Evolutionary conservation across 306 rosid species (phyloP).

Genomic region (Citrullus mucosospermus): DNA sequence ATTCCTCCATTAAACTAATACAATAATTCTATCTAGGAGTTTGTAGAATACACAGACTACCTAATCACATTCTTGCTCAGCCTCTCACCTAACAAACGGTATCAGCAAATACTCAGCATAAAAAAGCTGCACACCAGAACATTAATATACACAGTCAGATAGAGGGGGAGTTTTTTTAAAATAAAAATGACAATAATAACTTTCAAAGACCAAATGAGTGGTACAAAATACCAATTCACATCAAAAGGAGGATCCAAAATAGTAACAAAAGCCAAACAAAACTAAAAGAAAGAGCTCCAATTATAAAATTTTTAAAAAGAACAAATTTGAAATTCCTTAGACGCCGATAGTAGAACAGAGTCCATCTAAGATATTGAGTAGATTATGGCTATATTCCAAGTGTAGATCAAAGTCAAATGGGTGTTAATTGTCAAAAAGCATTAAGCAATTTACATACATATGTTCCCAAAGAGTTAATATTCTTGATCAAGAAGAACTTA

Average conservation of each 20-base stretch:
- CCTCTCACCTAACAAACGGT: slow-evolving; percentile 63
- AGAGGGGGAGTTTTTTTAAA: not conserved
- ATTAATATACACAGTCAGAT: not conserved
- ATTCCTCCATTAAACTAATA: not conserved
- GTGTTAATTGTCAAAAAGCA: not conserved
- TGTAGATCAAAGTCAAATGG: not conserved
- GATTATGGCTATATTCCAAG: not conserved
- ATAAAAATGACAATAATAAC: not conserved
- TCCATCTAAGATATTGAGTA: not conserved
- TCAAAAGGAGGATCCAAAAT: not conserved
- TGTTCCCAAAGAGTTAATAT: too few relatives aligned
- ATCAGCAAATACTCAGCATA: slow-evolving; percentile 81
- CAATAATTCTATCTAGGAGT: not conserved
- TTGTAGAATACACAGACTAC: not conserved
- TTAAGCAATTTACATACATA: not conserved
- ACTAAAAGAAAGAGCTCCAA: not conserved
- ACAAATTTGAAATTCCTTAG: not conserved
- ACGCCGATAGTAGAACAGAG: not conserved
- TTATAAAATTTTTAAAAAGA: not conserved
- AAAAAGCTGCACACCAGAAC: slow-evolving; percentile 54
- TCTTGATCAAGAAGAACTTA: too few relatives aligned
- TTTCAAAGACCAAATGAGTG: not conserved
- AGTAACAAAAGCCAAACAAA: not conserved
- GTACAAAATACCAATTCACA: not conserved
- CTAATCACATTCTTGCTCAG: not conserved